Evolutionary conservation across 2,329 filamentous ascomycete genomes (phyloP), one percentile per base, ranked within the genome.

Genomic region (Sphaerostilbella broomeana): DNA sequence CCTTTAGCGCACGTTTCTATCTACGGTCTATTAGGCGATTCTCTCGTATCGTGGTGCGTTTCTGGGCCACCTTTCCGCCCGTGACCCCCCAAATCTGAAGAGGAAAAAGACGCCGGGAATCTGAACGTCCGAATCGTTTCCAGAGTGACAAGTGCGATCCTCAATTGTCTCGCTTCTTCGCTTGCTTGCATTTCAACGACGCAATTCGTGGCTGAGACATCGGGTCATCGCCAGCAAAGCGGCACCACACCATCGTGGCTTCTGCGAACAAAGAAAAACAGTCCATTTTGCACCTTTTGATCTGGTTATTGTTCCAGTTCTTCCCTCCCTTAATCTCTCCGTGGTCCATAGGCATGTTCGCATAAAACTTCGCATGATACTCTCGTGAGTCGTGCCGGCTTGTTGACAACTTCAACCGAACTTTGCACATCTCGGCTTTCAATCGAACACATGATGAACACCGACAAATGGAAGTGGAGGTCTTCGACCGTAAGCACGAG

Each of bases 381-480:
- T 28, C n/a, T n/a, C n/a, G n/a, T n/a, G n/a, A n/a, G n/a, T n/a
- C n/a, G 15, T 21, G 10, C 21, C 21, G 25, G 30, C 42, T 16
- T 21, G 27, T 21, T 8, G 19, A 13, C 31, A 24, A 18, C 25
- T 17, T 15, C 34, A 32, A 22, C 18, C 30, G 31, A 37, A 15
- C 11, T n/a, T 21, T 17, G 9, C 24, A 17, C 25, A 20, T 18
- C 17, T 26, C 24, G 17, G 13, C 18, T 13, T 12, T 25, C 17
- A 26, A 41, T 28, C 20, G 21, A 40, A 28, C 21, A 28, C 19
- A 47, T 25, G 26, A 63, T 61, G 56, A 57, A 49, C 33, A 44
- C 52, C 37, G 60, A 63, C 17, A 56, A 53, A 35, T 61, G 59
- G 58, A 63, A 54, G 49, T 55, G 59, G 46, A 58, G 47, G 48